Evolutionary conservation across 192 early-diverging fungal species (phyloP).

Genomic region (Podila clonocystis): DNA sequence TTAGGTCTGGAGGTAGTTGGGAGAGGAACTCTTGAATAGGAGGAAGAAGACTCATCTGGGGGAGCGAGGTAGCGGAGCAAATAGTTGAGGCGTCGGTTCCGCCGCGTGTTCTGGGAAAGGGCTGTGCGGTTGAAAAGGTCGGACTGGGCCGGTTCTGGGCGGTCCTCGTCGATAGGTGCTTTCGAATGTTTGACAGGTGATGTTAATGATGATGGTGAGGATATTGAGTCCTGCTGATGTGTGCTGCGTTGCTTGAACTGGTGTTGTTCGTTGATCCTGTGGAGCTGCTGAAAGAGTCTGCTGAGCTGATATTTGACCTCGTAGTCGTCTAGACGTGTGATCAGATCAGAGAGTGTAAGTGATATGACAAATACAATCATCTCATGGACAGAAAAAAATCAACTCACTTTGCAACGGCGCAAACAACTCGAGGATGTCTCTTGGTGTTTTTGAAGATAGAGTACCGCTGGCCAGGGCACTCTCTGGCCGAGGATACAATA

Average conservation of each 20-base stretch:
- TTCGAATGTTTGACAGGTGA: neutral
- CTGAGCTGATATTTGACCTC: constrained; percentile 35
- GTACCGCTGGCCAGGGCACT: neutral
- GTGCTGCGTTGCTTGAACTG: neutral
- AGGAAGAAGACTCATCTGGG: constrained; percentile 7
- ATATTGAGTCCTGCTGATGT: neutral
- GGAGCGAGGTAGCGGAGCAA: constrained; percentile 47
- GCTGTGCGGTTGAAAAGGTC: constrained; percentile 36
- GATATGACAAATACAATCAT: neutral
- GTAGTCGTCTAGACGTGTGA: constrained; percentile 18
- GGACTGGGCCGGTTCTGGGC: constrained; percentile 13
- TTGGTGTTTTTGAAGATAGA: neutral
- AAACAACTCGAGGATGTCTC: constrained; percentile 36
- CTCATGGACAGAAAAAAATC: neutral
- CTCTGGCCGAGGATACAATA: constrained; percentile 41
- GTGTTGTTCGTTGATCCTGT: constrained; percentile 24
- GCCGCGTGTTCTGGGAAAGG: constrained; percentile 23
- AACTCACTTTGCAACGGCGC: constrained; percentile 21
- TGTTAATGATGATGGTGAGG: neutral
- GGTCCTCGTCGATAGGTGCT: constrained; percentile 2
- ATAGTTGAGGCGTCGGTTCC: constrained; percentile 44
- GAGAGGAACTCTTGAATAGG: neutral
- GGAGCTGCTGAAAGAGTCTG: constrained; percentile 30
- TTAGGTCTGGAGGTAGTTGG: neutral
- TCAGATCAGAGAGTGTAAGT: neutral